Base-by-base conservation (phyloP, 768 basidiomycete genomes). In the Cyclocybe aegerita region DNA sequence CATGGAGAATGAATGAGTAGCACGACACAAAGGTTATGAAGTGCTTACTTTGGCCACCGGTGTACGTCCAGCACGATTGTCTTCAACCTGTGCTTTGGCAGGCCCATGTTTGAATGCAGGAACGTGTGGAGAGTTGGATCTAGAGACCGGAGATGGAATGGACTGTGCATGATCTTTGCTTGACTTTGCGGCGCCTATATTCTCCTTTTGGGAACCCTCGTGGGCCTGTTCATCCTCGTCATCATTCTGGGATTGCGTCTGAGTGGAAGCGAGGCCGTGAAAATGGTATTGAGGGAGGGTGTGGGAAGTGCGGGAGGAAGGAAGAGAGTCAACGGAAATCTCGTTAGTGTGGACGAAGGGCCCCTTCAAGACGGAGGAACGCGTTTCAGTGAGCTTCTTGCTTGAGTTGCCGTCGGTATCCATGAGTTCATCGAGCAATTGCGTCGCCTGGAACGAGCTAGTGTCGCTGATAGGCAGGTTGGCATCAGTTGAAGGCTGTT, bases 161-260 rank as follows among this genome's bases (percentile, higher is more conserved):
- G 52, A 34, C 11, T 46, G 39, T n/a, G 40, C 54, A 30, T n/a
- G 16, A 15, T 60, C 60, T 39, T 62, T 61, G 46, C 43, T 55
- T 46, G 49, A 36, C 45, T 45, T 55, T 33, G 37, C 40, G 11
- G 60, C 44, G 9, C 58, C 63, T 29, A 74, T 66, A 52, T 79
- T 81, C 65, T 82, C 82, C 61, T 81, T 80, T 61, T 81, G 83
- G 0, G 78, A 80, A 16, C 75, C 74, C 48, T 70, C 73, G 32
- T 65, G 65, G 1, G 50, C 47, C 2, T 66, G 62, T 12, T 69
- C 63, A 31, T 71, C 70, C 4, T 70, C 67, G 30, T 65, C 67
- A 7, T 65, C 43, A 10, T 61, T 54, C 52, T 78, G 78, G 0
- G 74, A 74, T 55, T 85, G 79, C 0, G 80, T 77, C 58, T 83